Percentiles rank a stretch among this genome's conserved stretches.
These are phyloP conservation scores for Aspergillus calidoustus DNA, from an alignment of 2,329 filamentous ascomycete species.

Conservation along the genomic window DNA sequence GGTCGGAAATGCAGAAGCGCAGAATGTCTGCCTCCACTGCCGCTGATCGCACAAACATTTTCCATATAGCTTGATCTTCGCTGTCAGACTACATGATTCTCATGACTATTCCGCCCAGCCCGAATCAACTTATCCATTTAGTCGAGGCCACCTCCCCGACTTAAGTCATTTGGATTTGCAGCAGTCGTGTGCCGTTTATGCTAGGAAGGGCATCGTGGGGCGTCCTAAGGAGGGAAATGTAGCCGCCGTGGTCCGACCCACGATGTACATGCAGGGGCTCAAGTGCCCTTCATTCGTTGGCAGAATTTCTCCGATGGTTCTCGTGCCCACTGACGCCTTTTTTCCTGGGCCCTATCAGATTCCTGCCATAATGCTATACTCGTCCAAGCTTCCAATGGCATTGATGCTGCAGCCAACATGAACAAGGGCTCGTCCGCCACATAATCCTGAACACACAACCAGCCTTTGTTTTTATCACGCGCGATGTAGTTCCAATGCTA, in stretches of 20 bases:
- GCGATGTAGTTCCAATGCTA: background rate
- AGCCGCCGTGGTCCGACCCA: background rate
- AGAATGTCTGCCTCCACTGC: background rate
- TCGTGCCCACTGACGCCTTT: background rate
- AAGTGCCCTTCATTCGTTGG: background rate
- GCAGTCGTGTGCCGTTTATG: background rate
- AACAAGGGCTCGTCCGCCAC: background rate
- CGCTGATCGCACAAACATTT: background rate
- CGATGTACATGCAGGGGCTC: background rate
- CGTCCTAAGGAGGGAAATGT: background rate
- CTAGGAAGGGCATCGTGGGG: background rate
- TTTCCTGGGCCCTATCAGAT: background rate
- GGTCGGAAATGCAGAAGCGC: background rate
- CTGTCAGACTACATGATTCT: background rate
- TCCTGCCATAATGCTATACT: background rate
- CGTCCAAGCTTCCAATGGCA: background rate
- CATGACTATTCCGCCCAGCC: too few species aligned
- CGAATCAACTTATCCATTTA: background rate
- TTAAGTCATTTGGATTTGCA: background rate
- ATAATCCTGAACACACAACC: background rate
- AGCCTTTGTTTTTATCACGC: background rate
- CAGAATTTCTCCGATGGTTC: conserved; percentile 3
- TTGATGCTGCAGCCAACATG: background rate
- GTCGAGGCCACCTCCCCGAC: background rate
- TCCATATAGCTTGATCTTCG: background rate